phyloP scores from a whole-genome alignment of 2,329 filamentous ascomycete species.

The Hymenoscyphus linearis region DNA sequence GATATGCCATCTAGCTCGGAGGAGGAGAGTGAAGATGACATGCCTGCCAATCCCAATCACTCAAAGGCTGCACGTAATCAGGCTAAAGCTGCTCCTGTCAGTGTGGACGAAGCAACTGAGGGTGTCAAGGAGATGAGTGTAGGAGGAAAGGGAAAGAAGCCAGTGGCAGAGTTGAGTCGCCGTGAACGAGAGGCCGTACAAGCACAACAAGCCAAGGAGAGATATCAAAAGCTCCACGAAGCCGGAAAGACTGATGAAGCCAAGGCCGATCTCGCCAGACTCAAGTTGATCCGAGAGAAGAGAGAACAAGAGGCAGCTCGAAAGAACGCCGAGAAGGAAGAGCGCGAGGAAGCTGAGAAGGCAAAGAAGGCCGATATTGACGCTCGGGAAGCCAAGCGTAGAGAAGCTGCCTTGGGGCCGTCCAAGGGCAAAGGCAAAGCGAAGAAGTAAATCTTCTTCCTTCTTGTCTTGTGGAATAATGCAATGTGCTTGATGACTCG shows the following conservation, averaged over 20 bases:
- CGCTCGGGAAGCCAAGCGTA: constrained; percentile 39
- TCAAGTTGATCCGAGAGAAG: constrained; percentile 78
- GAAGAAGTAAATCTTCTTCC: constrained; percentile 21
- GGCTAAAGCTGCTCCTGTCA: constrained; percentile 36
- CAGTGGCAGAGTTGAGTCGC: constrained; percentile 52
- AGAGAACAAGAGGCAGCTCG: constrained; percentile 77
- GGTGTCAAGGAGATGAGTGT: constrained; percentile 51
- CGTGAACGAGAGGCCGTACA: constrained; percentile 75
- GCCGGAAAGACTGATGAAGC: constrained; percentile 97
- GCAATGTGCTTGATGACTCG: neutral
- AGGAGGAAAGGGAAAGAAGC: constrained; percentile 37
- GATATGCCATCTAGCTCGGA: constrained; percentile 73
- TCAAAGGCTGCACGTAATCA: constrained; percentile 66
- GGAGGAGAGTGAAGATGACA: constrained; percentile 52
- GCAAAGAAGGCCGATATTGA: constrained; percentile 42
- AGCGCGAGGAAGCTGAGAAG: constrained; percentile 35
- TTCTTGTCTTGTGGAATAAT: neutral
- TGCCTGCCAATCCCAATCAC: constrained; percentile 91
- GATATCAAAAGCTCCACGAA: constrained; percentile 85
- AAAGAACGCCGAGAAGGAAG: constrained; percentile 52
- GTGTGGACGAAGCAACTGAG: constrained; percentile 47
- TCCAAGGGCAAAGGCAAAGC: constrained; percentile 25
- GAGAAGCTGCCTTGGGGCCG: constrained; percentile 31
- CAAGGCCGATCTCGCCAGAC: constrained; percentile 77
- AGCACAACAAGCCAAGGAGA: constrained; percentile 82